phyloP scores from a whole-genome alignment of 2,329 filamentous ascomycete species.

The Fusarium sp. region DNA sequence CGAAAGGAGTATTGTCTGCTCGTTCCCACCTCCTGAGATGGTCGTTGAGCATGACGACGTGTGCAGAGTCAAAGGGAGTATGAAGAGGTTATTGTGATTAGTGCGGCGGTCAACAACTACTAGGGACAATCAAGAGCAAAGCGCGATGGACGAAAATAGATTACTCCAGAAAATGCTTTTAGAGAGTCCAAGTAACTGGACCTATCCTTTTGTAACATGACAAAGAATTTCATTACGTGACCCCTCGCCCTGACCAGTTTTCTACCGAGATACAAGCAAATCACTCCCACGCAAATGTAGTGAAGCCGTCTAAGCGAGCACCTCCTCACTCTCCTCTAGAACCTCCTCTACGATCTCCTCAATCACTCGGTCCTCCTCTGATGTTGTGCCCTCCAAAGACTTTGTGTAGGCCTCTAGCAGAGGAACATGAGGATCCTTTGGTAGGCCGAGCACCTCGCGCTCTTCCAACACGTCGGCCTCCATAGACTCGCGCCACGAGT shows the following conservation, averaged over 20 bases:
- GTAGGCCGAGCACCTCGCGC: constrained; percentile 74
- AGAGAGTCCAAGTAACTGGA: constrained; percentile 35
- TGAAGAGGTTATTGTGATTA: neutral
- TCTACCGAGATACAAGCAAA: constrained; percentile 53
- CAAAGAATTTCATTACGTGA: constrained; percentile 53
- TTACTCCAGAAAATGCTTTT: constrained; percentile 43
- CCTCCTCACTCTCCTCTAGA: constrained; percentile 86
- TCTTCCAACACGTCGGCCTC: constrained; percentile 80
- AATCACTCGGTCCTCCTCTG: constrained; percentile 81
- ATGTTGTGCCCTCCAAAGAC: constrained; percentile 64
- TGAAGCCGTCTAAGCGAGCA: constrained; percentile 58
- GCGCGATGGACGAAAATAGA: constrained; percentile 25
- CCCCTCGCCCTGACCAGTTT: constrained; percentile 50
- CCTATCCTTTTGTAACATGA: constrained; percentile 42
- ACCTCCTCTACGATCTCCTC: constrained; percentile 92
- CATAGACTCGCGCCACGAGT: constrained; percentile 81
- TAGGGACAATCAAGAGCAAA: neutral
- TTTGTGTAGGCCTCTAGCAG: constrained; percentile 69
- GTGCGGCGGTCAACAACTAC: neutral
- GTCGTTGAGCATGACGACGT: too few relatives aligned
- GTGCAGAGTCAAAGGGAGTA: too few relatives aligned
- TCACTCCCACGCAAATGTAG: constrained; percentile 49
- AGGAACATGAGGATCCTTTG: constrained; percentile 73
- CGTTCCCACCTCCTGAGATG: too few relatives aligned
- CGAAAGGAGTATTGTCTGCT: too few relatives aligned